These are phyloP conservation scores for Xerocomellus amylosporus DNA, from an alignment of 768 basidiomycete genomes.

Conservation along the genomic window DNA sequence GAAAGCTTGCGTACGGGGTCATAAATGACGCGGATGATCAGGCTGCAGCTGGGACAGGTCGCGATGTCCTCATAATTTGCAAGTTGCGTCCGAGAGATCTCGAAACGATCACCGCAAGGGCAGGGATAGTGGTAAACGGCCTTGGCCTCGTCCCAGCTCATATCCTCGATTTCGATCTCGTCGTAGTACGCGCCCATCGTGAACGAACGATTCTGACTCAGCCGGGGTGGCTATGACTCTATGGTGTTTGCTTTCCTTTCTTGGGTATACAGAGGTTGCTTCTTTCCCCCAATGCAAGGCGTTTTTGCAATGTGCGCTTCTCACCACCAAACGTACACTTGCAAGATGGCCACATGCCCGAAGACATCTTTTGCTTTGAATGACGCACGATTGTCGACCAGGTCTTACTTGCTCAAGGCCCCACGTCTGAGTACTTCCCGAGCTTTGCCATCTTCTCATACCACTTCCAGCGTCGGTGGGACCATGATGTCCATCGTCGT, in stretches of 20 bases:
- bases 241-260: slow-evolving; percentile 7
- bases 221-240: too few relatives aligned
- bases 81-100: slow-evolving; percentile 84
- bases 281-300: too few relatives aligned
- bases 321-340: too few relatives aligned
- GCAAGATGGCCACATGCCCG: too few relatives aligned
- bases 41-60: slow-evolving; percentile 93
- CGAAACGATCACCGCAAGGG: slow-evolving; percentile 97
- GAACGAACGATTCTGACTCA: not conserved
- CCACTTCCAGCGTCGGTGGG: slow-evolving; percentile 40
- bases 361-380: not conserved
- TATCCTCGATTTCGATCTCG: slow-evolving; percentile 97
- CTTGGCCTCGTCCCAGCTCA: slow-evolving; percentile 83
- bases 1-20: slow-evolving; percentile 71
- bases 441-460: slow-evolving; percentile 42
- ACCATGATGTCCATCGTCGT: slow-evolving; percentile 45
- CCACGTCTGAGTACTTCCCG: slow-evolving; percentile 45
- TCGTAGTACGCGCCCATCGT: slow-evolving; percentile 88
- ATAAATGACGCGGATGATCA: slow-evolving; percentile 89
- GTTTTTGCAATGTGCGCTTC: too few relatives aligned
- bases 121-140: slow-evolving; percentile 94
- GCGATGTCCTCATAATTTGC: slow-evolving; percentile 91
- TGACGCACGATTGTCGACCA: slow-evolving; percentile 9
- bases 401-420: slow-evolving; percentile 45
- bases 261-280: not conserved